Percentiles rank a stretch among this genome's conserved stretches.
Conservation (phyloP, 805 yeast genomes). For the Pichia eremophila region DNA sequence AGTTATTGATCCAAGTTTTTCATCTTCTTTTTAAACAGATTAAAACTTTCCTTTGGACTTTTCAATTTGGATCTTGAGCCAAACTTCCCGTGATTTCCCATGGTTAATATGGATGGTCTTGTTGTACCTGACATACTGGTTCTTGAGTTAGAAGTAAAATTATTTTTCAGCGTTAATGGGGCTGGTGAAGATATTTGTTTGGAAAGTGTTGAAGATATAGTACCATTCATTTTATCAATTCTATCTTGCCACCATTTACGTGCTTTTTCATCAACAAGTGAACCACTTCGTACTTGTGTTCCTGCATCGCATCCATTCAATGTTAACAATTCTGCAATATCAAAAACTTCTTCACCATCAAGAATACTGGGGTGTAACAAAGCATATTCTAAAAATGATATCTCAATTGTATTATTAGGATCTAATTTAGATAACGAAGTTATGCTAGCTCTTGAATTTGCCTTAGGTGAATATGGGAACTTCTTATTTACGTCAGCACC, state of each 20-base stretch:
- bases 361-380: conserved; percentile 28
- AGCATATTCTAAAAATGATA: conserved; percentile 41
- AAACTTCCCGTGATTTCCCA: not conserved
- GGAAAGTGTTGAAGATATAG: not conserved
- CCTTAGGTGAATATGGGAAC: conserved; percentile 20
- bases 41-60: conserved; percentile 14
- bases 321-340: conserved; percentile 44
- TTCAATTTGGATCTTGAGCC: conserved; percentile 1
- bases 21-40: conserved; percentile 18
- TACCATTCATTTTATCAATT: conserved; percentile 25
- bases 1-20: conserved; percentile 6
- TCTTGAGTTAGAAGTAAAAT: not conserved
- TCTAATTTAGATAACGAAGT: not conserved
- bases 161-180: not conserved
- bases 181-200: not conserved
- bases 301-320: conserved; percentile 48
- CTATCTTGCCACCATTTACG: conserved; percentile 42
- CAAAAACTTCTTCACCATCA: conserved; percentile 28
- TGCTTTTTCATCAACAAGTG: conserved; percentile 29
- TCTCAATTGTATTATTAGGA: conserved; percentile 14
- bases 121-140: not conserved
- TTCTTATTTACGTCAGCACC: conserved; percentile 40
- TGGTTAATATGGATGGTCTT: not conserved
- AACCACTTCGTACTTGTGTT: conserved; percentile 13
- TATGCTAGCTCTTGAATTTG: not conserved